Evolutionary conservation across 306 rosid species (phyloP), one percentile per base, ranked within the genome.

Genomic region (Purshia tridentata): DNA sequence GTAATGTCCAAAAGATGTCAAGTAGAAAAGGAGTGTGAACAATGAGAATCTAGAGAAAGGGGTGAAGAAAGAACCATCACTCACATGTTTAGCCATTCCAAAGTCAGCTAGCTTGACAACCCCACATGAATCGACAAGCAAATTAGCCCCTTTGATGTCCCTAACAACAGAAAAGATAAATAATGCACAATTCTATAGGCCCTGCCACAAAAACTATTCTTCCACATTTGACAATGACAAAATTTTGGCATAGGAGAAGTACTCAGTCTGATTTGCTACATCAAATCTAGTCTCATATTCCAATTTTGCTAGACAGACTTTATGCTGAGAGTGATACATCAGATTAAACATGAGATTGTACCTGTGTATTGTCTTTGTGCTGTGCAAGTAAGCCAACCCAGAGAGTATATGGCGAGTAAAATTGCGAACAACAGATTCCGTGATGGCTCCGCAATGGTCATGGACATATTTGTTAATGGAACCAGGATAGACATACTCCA

Each of bases 11-110:
- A 15, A 58, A 52, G 45, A 58, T 47, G 42, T 22, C 76, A 52
- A 52, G 69, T 13, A 44, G 44, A 56, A 50, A 41, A 69, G 15
- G 35, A 76, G 18, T 60, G 64, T 15, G 39, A 50, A 53, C 51
- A 56, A 40, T 49, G 19, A 60, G 37, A 62, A 40, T 55, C 83
- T 63, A 48, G 60, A 6, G 20, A 73, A 68, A 69, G n/a, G 48
- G 14, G 53, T 50, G 66, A 14, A 64, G 23, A 70, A 50, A 54
- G 37, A 74, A 63, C 39, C 35, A 70, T 10, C 37, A 89, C 96
- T 88, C 78, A 95, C 99, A 75, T 88, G 98, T 73, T 95, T 91
- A 70, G 99, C 91, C 99, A 95, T 95, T 75, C 99, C 99, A 87
- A 95, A 95, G 80, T 95, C 99, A 39, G 99, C 93, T 67, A 95